A percentile compares a stretch with the other conserved stretches of the same genome.
Evolutionary conservation across 305 asterid species (phyloP).

Genomic region (Solanum hybrid): DNA sequence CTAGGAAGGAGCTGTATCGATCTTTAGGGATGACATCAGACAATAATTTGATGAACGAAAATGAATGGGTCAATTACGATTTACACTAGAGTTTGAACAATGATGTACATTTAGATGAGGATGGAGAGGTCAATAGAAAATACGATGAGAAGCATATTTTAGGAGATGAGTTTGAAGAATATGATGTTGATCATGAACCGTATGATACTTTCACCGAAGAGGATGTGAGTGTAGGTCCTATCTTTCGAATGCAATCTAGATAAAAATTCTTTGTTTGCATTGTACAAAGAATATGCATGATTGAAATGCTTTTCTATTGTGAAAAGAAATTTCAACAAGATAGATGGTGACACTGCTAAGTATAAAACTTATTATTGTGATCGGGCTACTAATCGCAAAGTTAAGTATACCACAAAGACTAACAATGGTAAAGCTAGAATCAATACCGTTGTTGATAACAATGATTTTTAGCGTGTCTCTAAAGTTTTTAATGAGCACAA

Average conservation of each 20-base stretch:
- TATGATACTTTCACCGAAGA: background rate
- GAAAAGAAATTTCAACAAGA: background rate
- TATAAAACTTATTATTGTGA: background rate
- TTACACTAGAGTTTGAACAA: background rate
- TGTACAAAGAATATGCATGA: background rate
- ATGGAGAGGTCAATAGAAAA: background rate
- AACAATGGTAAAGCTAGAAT: background rate
- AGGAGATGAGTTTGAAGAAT: background rate
- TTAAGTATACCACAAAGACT: background rate
- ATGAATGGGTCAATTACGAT: background rate
- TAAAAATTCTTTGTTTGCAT: background rate
- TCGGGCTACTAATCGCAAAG: background rate
- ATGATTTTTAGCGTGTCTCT: background rate
- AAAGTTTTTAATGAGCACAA: background rate
- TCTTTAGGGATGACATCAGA: background rate
- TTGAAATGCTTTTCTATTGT: background rate
- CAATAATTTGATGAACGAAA: background rate
- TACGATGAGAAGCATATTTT: background rate
- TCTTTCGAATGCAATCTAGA: background rate
- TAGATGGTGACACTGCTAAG: background rate
- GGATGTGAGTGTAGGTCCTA: background rate
- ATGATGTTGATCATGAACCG: background rate
- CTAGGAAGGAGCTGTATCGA: background rate
- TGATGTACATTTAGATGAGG: background rate
- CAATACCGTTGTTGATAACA: background rate